Conservation (phyloP, 805 yeast species). For the Sugiyamaella valdiviana region DNA sequence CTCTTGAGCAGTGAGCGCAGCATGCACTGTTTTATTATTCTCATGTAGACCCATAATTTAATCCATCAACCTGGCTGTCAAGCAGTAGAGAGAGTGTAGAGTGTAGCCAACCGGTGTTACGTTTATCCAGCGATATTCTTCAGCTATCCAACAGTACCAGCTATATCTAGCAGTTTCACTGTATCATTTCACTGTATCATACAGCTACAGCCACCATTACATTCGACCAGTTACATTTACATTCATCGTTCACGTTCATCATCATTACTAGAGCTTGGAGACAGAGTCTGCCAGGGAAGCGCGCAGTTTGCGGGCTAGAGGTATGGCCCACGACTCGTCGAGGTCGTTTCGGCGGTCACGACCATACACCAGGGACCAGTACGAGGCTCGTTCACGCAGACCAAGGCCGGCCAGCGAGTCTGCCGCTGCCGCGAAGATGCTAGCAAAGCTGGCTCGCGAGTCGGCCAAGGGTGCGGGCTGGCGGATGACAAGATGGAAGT, state of each 20-base stretch:
- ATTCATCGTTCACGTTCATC: not conserved
- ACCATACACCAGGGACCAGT: conserved; percentile 27
- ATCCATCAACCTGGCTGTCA: not conserved
- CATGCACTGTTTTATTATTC: not conserved
- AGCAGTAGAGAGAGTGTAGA: no score
- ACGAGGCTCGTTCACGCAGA: conserved; percentile 17
- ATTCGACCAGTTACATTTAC: no score
- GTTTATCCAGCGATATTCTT: no score
- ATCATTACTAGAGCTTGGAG: no score
- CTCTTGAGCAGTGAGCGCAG: not conserved
- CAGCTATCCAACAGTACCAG: no score
- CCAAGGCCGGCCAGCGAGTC: not conserved
- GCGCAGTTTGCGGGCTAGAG: conserved; percentile 10
- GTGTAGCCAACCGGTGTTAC: no score
- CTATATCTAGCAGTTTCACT: no score
- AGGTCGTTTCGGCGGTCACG: conserved; percentile 31
- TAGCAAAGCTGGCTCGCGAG: conserved; percentile 3
- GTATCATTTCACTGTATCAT: no score
- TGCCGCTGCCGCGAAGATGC: not conserved
- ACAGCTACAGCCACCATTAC: no score
- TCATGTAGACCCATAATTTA: not conserved
- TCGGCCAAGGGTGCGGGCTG: conserved; percentile 3
- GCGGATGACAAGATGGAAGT: conserved; percentile 83
- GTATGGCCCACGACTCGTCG: conserved; percentile 21
- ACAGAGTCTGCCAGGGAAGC: not conserved